These are phyloP conservation scores for Cladophialophora psammophila DNA, from an alignment of 2,329 filamentous ascomycete genomes.

Conservation along the genomic window DNA sequence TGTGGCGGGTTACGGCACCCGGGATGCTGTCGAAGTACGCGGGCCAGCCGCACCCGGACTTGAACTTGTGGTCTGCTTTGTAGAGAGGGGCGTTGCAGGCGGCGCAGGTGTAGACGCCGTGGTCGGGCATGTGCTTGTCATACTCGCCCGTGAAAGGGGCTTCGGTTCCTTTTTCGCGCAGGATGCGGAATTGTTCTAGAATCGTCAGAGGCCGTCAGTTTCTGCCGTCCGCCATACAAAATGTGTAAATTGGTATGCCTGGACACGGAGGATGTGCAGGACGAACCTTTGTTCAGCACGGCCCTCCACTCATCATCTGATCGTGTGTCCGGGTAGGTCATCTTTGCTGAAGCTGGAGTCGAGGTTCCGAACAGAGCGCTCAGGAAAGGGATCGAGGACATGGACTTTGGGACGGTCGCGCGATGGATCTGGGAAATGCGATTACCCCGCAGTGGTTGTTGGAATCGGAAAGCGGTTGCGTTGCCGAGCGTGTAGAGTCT, in stretches of 20 bases:
- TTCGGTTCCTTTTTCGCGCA: constrained; percentile 93
- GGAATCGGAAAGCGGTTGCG: constrained; percentile 45
- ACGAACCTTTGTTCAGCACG: constrained; percentile 73
- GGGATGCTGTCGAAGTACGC: constrained; percentile 97
- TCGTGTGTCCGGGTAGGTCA: constrained; percentile 79
- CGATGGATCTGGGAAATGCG: constrained; percentile 42
- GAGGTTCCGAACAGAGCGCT: constrained; percentile 76
- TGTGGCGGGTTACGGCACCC: constrained; percentile 83
- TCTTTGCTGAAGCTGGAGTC: constrained; percentile 53
- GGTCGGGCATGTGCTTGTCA: constrained; percentile 80
- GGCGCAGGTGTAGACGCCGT: constrained; percentile 85
- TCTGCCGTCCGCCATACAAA: not conserved
- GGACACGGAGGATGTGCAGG: not conserved
- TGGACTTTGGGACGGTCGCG: constrained; percentile 62
- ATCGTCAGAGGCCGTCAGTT: not conserved
- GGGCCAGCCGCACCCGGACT: constrained; percentile 95
- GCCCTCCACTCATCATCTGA: constrained; percentile 87
- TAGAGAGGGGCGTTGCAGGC: constrained; percentile 89
- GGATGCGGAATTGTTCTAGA: constrained; percentile 91
- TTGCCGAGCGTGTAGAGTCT: constrained; percentile 58
- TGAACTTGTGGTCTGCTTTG: constrained; percentile 93
- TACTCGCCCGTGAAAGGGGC: constrained; percentile 79
- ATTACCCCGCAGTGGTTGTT: constrained; percentile 28
- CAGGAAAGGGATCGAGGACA: constrained; percentile 81
- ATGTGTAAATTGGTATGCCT: not conserved